phyloP scores from a whole-genome alignment of 2,329 filamentous ascomycete species.

The Aspergillus texensis region DNA sequence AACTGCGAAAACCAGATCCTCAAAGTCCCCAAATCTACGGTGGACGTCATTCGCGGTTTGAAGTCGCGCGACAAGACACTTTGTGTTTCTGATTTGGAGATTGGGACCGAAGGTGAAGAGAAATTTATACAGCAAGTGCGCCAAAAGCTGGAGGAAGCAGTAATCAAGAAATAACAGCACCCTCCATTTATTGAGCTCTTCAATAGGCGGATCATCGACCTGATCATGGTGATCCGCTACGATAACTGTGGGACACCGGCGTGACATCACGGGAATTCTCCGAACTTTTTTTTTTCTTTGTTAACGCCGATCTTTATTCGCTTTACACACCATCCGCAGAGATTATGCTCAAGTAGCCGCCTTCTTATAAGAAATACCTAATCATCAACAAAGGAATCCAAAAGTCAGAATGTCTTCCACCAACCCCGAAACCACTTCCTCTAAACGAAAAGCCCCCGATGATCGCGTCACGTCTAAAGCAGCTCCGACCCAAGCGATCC shows the following conservation, averaged over 20 bases:
- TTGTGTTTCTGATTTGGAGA: constrained; percentile 30
- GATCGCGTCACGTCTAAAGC: constrained; percentile 5
- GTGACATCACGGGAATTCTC: constrained; percentile 26
- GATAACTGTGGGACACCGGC: constrained; percentile 5
- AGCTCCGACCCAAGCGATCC: constrained; percentile 20
- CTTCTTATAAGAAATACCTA: not conserved
- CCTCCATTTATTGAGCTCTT: not conserved
- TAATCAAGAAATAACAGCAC: constrained; percentile 9
- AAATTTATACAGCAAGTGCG: constrained; percentile 26
- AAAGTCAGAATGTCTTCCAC: constrained; percentile 3
- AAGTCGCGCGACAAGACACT: constrained; percentile 69
- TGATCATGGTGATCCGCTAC: not conserved
- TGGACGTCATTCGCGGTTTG: constrained; percentile 63
- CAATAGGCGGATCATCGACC: not conserved
- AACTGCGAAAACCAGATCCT: constrained; percentile 51
- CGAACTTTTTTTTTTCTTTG: constrained; percentile 15
- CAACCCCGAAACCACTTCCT: not conserved
- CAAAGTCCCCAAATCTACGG: constrained; percentile 63
- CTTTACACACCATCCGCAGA: not conserved
- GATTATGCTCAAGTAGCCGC: not conserved
- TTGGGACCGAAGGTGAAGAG: constrained; percentile 36
- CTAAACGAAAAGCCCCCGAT: constrained; percentile 32
- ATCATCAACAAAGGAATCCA: not conserved
- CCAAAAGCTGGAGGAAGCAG: constrained; percentile 23
- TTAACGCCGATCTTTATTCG: not conserved